Evolutionary conservation across 202 grass and related monocot species (phyloP), one percentile per base, ranked within the genome.

Genomic region (Elaeis oleifera): DNA sequence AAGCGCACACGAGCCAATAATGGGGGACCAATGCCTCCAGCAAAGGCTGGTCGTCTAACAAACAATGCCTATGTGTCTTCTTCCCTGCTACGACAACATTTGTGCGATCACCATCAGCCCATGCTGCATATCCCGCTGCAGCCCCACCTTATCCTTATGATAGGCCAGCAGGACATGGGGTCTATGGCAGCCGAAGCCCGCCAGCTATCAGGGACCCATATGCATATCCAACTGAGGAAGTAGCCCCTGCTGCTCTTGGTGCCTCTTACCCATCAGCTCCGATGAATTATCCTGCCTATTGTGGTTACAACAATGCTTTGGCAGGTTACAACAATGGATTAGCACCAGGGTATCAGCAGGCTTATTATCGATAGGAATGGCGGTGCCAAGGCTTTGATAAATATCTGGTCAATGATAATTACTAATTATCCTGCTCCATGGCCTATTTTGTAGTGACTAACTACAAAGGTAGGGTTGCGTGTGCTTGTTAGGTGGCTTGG

Each of bases 391-490:
- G 58, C 18, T 69, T 75, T 44, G 77, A 69, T 81, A 70, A 95
- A 13, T 39, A 39, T 11, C 32, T 9, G 32, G 32, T 87, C 74
- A 79, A 79, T 88, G 81, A 83, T 62, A 81, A 87, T 69, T 63
- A 78, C 78, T 78, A 73, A 83, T 90, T 59, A 81, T 81, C 76
- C 25, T 49, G 28, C 62, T 20, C 50, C 79, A 85, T 84, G 71
- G 75, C 70, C 76, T 85, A 78, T 89, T 90, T 90, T 87, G 83
- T 86, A 86, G 85, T 74, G 85, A 89, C 90, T 95, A 80, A 95
- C 85, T 90, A 82, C 55, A 60, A 60, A 27, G 49, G 80, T 81
- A 44, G 78, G 82, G 60, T 61, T 81, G 61, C 18, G 54, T 78
- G 65, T 68, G 49, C 74, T 82, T 66, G 71, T 80, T 79, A 78